phyloP scores from a whole-genome alignment of 208 protist genomes.

The Trypanosoma caninum region DNA sequence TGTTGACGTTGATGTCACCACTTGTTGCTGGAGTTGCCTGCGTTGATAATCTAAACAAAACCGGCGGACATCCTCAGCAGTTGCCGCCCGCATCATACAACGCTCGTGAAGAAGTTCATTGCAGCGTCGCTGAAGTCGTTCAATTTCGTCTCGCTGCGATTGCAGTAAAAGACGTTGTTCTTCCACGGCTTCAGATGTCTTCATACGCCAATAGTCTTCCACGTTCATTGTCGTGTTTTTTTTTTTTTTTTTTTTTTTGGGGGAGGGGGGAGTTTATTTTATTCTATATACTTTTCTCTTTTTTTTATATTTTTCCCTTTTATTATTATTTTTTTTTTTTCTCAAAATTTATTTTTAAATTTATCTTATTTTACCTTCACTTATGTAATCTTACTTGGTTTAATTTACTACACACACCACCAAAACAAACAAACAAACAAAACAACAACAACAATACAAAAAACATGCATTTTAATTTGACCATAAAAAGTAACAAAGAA shows the following conservation, averaged over 20 bases:
- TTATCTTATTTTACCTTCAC: neutral
- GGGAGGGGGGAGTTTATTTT: too few relatives aligned
- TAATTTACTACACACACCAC: too few relatives aligned
- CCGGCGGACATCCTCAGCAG: constrained; percentile 57
- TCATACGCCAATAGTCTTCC: constrained; percentile 60
- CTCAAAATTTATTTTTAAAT: neutral
- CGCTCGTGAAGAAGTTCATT: constrained; percentile 63
- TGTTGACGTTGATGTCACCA: constrained; percentile 13
- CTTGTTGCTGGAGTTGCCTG: constrained; percentile 12
- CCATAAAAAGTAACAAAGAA: neutral
- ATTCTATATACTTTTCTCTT: neutral
- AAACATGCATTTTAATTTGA: too few relatives aligned
- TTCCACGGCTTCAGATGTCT: constrained; percentile 30
- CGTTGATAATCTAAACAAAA: constrained; percentile 67
- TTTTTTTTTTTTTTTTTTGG: too few relatives aligned
- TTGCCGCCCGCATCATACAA: constrained; percentile 57
- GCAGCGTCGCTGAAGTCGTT: constrained; percentile 56
- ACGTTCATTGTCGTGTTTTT: constrained; percentile 29
- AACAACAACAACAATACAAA: neutral
- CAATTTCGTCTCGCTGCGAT: constrained; percentile 64
- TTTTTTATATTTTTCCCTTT: constrained; percentile 4
- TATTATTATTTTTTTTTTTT: constrained; percentile 17
- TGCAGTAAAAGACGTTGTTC: constrained; percentile 63
- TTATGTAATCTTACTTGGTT: too few relatives aligned
- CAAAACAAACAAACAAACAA: neutral